A percentile compares a stretch with the other conserved stretches of the same genome.
These are phyloP conservation scores for Phtheirospermum japonicum DNA, from an alignment of 257 asterid species.

Conservation along the genomic window DNA sequence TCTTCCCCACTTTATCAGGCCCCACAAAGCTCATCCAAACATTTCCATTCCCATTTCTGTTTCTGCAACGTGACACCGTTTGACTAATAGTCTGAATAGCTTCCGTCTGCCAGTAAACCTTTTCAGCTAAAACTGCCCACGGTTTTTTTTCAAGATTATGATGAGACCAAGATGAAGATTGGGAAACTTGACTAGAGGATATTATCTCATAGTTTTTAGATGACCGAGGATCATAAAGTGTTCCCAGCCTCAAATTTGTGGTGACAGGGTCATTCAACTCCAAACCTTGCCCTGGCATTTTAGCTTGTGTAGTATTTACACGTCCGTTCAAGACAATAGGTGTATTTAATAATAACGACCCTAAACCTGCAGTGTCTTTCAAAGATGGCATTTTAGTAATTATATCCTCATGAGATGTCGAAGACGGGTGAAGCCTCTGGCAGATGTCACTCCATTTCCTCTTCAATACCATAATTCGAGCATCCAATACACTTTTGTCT, in stretches of 20 bases:
- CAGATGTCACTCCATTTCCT: conserved; percentile 90
- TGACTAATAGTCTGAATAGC: conserved; percentile 58
- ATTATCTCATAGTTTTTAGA: conserved; percentile 40
- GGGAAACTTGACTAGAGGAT: conserved; percentile 34
- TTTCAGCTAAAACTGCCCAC: conserved; percentile 61
- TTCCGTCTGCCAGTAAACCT: conserved; percentile 73
- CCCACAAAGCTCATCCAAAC: conserved; percentile 83
- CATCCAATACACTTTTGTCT: conserved; percentile 51
- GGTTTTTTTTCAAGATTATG: conserved; percentile 38
- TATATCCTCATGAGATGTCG: conserved; percentile 37
- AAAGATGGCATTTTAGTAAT: conserved; percentile 17
- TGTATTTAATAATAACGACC: conserved; percentile 25
- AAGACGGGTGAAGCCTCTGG: conserved; percentile 59
- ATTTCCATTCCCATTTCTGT: conserved; percentile 61
- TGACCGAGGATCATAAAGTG: conserved; percentile 34
- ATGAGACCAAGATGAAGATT: conserved; percentile 39
- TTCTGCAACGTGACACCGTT: conserved; percentile 50
- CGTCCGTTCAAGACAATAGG: conserved; percentile 28
- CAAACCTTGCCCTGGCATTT: conserved; percentile 31
- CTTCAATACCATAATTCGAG: conserved; percentile 49
- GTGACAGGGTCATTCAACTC: conserved; percentile 42
- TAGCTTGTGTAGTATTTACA: conserved; percentile 34
- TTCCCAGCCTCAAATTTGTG: conserved; percentile 86
- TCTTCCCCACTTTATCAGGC: conserved; percentile 83
- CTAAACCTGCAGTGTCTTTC: conserved; percentile 26